Percentiles rank a stretch among this genome's conserved stretches.
Evolutionary conservation across 2,329 filamentous ascomycete species (phyloP).

Genomic region (Fusarium sambucinum): DNA sequence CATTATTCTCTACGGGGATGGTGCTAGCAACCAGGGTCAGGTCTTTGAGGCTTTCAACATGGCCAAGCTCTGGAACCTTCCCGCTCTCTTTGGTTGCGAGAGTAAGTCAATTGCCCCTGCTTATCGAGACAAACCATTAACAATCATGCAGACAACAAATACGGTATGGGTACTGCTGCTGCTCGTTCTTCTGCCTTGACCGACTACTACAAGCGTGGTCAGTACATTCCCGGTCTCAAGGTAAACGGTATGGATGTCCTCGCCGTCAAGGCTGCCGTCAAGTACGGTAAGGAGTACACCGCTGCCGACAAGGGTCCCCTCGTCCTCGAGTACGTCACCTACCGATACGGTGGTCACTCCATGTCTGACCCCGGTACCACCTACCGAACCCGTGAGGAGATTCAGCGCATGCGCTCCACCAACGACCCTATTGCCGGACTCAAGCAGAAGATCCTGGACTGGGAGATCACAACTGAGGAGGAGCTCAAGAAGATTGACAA

Average conservation of each 20-base stretch:
- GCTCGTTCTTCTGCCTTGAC: slow-evolving; percentile 94
- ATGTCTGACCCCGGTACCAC: slow-evolving; percentile 99
- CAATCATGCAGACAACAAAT: slow-evolving; percentile 90
- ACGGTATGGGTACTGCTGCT: slow-evolving; percentile 98
- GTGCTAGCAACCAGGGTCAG: slow-evolving; percentile 98
- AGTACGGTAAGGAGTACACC: slow-evolving; percentile 93
- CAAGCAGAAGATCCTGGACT: slow-evolving; percentile 98
- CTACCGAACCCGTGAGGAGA: slow-evolving; percentile 99
- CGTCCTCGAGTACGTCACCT: slow-evolving; percentile 98
- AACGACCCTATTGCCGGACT: slow-evolving; percentile 98
- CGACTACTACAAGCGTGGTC: slow-evolving; percentile 99
- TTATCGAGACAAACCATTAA: slow-evolving; percentile 19
- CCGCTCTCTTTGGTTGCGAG: slow-evolving; percentile 96
- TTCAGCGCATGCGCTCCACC: slow-evolving; percentile 99
- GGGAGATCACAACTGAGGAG: slow-evolving; percentile 90
- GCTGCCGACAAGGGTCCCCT: slow-evolving; percentile 87
- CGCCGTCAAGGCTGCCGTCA: slow-evolving; percentile 94
- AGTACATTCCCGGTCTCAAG: slow-evolving; percentile 99
- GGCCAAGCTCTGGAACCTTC: slow-evolving; percentile 99
- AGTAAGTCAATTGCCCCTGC: slow-evolving; percentile 70
- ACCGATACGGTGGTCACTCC: slow-evolving; percentile 99
- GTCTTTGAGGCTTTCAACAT: slow-evolving; percentile 99
- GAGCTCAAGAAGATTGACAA: slow-evolving; percentile 98
- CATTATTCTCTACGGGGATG: slow-evolving; percentile 95
- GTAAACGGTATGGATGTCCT: slow-evolving; percentile 99